Percentiles rank a stretch among this genome's conserved stretches.
Evolutionary conservation across 2,329 filamentous ascomycete genomes (phyloP).

Genomic region (Albifimbria verrucaria): DNA sequence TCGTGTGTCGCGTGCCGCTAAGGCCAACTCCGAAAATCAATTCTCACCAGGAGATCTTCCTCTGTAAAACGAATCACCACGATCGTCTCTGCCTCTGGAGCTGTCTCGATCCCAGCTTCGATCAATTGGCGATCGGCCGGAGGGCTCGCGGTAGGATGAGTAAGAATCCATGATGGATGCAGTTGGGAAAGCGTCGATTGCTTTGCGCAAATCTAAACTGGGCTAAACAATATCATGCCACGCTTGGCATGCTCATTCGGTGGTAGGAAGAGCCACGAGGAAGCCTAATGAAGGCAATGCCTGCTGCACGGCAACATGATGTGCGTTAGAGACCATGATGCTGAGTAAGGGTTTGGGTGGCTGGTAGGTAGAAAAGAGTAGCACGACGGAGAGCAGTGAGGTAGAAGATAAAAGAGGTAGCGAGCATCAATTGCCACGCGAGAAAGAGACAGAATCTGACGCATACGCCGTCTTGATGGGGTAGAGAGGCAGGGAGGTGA

Average conservation of each 20-base stretch:
- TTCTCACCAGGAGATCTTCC: constrained; percentile 70
- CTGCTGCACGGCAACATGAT: neutral
- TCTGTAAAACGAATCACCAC: constrained; percentile 60
- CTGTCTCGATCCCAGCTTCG: constrained; percentile 55
- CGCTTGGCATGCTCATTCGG: neutral
- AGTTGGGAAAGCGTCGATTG: constrained; percentile 2
- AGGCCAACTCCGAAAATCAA: too few relatives aligned
- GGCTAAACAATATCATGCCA: neutral
- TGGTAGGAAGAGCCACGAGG: neutral
- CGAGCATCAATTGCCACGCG: neutral
- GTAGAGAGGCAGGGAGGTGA: neutral
- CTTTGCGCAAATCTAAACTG: neutral
- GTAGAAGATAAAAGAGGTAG: neutral
- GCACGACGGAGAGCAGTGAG: neutral
- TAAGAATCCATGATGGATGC: constrained; percentile 50
- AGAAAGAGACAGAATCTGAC: neutral
- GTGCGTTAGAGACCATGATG: neutral
- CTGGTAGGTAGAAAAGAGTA: too few relatives aligned
- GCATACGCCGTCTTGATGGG: neutral
- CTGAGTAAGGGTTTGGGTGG: too few relatives aligned
- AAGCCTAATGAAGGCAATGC: neutral
- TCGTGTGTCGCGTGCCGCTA: too few relatives aligned
- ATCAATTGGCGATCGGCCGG: constrained; percentile 51
- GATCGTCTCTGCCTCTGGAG: constrained; percentile 46
- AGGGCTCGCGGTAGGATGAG: constrained; percentile 47